These are phyloP conservation scores for Lecanicillium sp. DNA, from an alignment of 2,329 filamentous ascomycete species.

Conservation along the genomic window DNA sequence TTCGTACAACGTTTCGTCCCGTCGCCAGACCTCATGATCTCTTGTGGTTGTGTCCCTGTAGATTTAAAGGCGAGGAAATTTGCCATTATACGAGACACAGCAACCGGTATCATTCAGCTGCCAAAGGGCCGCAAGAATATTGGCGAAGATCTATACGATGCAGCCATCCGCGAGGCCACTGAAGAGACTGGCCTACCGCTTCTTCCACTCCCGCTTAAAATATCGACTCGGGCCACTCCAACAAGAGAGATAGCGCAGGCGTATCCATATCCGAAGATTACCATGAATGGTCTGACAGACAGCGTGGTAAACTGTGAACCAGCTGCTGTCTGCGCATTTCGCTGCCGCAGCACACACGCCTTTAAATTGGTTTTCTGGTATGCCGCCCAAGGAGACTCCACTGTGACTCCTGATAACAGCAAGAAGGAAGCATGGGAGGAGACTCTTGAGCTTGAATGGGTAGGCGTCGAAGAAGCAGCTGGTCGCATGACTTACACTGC, in stretches of 20 bases:
- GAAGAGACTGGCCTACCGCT: slow-evolving; percentile 40
- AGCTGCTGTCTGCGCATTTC: slow-evolving; percentile 26
- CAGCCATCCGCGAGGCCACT: slow-evolving; percentile 38
- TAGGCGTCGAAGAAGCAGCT: slow-evolving; percentile 14
- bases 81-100: slow-evolving; percentile 34
- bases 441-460: slow-evolving; percentile 15
- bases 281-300: slow-evolving; percentile 17
- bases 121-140: slow-evolving; percentile 43
- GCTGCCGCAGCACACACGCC: slow-evolving; percentile 24
- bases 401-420: slow-evolving; percentile 12
- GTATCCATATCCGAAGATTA: slow-evolving; percentile 3
- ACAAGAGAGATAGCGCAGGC: slow-evolving; percentile 6
- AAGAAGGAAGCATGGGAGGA: slow-evolving; percentile 25
- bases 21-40: slow-evolving; percentile 34
- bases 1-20: slow-evolving; percentile 23
- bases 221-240: slow-evolving; percentile 36
- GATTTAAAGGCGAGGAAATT: slow-evolving; percentile 27
- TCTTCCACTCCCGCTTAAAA: slow-evolving; percentile 27
- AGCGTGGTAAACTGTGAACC: slow-evolving; percentile 26
- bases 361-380: slow-evolving; percentile 34
- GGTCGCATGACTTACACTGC: slow-evolving; percentile 15
- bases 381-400: slow-evolving; percentile 25
- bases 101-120: slow-evolving; percentile 35
- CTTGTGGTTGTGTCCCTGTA: slow-evolving; percentile 39
- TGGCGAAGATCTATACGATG: slow-evolving; percentile 30